A percentile compares a stretch with the other conserved stretches of the same genome.
Conservation (phyloP, 1,139 yeast genomes). For the Torulaspora globosa region DNA sequence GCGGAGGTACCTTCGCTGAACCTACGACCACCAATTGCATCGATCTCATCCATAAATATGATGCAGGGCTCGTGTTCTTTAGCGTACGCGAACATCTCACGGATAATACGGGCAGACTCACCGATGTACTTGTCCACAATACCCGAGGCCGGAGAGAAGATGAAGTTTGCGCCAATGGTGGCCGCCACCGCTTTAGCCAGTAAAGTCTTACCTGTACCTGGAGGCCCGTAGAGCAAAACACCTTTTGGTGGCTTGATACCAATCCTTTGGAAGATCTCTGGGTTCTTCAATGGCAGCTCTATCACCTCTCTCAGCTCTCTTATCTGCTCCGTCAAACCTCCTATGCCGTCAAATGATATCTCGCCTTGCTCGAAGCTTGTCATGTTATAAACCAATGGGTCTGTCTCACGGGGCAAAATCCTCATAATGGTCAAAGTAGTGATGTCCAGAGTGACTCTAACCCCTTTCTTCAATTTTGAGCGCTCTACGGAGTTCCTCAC, state of each 20-base stretch:
- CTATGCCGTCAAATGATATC: constrained; percentile 89
- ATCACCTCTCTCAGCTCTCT: constrained; percentile 96
- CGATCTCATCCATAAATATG: constrained; percentile 98
- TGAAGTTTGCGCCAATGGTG: constrained; percentile 96
- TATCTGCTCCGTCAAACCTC: constrained; percentile 94
- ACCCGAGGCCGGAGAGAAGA: constrained; percentile 96
- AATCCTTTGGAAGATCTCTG: constrained; percentile 90
- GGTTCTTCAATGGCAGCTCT: constrained; percentile 94
- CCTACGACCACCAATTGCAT: constrained; percentile 98
- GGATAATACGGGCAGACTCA: constrained; percentile 90
- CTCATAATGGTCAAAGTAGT: constrained; percentile 98
- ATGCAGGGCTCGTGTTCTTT: constrained; percentile 98
- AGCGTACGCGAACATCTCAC: constrained; percentile 99
- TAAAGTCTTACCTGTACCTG: constrained; percentile 96
- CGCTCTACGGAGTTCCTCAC: constrained; percentile 90
- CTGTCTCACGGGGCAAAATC: constrained; percentile 94
- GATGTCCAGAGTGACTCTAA: constrained; percentile 95
- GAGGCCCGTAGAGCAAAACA: constrained; percentile 96
- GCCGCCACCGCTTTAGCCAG: constrained; percentile 98
- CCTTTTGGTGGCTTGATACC: constrained; percentile 99
- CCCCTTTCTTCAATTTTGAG: constrained; percentile 82
- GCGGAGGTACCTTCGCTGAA: constrained; percentile 98
- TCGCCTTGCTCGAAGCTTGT: constrained; percentile 97
- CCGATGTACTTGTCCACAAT: constrained; percentile 98
- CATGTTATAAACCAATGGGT: constrained; percentile 97